Evolutionary conservation across 2,329 filamentous ascomycete species (phyloP), one percentile per base, ranked within the genome.

Genomic region (Stagonosporopsis vannaccii): DNA sequence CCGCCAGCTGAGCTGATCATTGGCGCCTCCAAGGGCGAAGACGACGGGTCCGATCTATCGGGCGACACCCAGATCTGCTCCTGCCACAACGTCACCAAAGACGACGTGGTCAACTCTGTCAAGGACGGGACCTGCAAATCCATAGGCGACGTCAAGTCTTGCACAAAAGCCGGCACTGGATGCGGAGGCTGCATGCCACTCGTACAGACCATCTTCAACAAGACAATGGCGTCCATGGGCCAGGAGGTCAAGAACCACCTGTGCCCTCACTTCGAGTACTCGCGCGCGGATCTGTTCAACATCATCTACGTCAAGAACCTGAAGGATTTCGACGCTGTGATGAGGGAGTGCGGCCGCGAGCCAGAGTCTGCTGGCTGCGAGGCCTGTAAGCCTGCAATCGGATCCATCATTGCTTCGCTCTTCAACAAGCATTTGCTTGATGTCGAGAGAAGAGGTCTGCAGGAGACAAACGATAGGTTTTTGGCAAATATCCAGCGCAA

Each of bases 41-140:
- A 56, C 12, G 90, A 92, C 45, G 87, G 82, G 1, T 90, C 90
- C 63, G 91, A 96, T 67, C 82, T 96, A 62, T 84, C 88, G 46
- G 91, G 95, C 66, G 91, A 95, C 69, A 91, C 90, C 0, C 93
- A 97, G 72, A 89, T 97, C 59, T 97, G 92, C 76, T 95, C 91
- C 1, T 97, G 92, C 67, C 92, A 97, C 80, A 97, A 97, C 72
- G 92, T 97, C 37, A 89, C 87, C 22, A 97, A 97, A 74, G 90
- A 90, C 15, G 90, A 94, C 65, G 82, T 97, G 0, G 86, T 89
- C 40, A 84, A 84, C 4, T 81, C 80, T 2, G 85, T 94, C 72
- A 93, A 93, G 66, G 86, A 89, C 49, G 92, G 90, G 35, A 87
- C 84, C 2, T 96, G 91, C 81, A 95, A 90, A 71, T 89, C 89